Conservation (phyloP, 768 basidiomycete species). For the Omphalotus guepiniiformis region DNA sequence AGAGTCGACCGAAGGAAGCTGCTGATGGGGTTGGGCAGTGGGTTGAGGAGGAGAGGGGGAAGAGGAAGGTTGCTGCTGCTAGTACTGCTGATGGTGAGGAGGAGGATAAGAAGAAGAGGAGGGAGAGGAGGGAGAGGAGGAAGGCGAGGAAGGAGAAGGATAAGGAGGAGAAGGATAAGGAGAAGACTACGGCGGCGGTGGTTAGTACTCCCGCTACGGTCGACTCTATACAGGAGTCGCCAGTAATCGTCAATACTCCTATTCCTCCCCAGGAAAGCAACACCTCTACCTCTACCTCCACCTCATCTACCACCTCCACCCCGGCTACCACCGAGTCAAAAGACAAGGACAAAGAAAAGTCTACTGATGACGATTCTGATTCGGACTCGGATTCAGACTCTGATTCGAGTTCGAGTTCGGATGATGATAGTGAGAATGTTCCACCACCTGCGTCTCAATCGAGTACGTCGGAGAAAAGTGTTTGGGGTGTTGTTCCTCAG, state of each 20-base stretch:
- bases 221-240: not conserved
- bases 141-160: conserved; percentile 21
- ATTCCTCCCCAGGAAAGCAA: not conserved
- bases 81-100: conserved; percentile 51
- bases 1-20: conserved; percentile 75
- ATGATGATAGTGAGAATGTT: conserved; percentile 9
- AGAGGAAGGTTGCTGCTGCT: too few species aligned
- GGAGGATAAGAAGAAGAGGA: conserved; percentile 17
- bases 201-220: not conserved
- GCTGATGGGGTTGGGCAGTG: conserved; percentile 63
- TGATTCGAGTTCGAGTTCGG: not conserved
- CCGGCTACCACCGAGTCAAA: conserved; percentile 1
- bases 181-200: conserved; percentile 1
- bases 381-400: conserved; percentile 9
- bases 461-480: too few species aligned
- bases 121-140: conserved; percentile 19
- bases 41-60: conserved; percentile 78
- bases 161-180: conserved; percentile 16
- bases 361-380: conserved; percentile 2
- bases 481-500: too few species aligned
- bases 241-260: not conserved
- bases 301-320: not conserved
- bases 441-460: conserved; percentile 1
- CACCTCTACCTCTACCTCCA: not conserved
- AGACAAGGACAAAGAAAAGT: conserved; percentile 1